Evolutionary conservation across 768 basidiomycete genomes (phyloP).

Genomic region (Trametes punicea): DNA sequence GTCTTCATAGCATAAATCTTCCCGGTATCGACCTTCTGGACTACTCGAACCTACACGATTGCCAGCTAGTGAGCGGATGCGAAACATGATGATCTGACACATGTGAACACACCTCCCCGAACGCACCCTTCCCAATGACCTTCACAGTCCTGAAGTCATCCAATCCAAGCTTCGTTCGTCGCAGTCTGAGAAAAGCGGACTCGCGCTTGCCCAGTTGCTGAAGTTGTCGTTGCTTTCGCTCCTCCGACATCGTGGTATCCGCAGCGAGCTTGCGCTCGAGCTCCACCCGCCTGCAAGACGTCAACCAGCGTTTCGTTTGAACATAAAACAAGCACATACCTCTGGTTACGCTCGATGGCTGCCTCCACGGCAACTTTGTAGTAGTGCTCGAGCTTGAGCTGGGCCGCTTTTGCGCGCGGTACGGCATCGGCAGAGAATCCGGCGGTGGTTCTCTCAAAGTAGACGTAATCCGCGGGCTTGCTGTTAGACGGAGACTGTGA

Average conservation of each 20-base stretch:
- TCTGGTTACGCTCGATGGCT: slow-evolving; percentile 89
- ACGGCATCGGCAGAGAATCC: slow-evolving; percentile 79
- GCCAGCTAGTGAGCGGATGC: background rate
- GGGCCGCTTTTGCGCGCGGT: slow-evolving; percentile 84
- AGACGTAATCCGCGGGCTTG: slow-evolving; percentile 78
- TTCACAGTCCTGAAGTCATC: slow-evolving; percentile 96
- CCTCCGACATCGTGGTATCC: slow-evolving; percentile 71
- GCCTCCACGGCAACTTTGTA: slow-evolving; percentile 97
- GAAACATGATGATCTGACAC: background rate
- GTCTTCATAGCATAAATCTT: slow-evolving; percentile 99
- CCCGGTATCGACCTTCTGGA: slow-evolving; percentile 95
- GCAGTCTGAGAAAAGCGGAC: slow-evolving; percentile 81
- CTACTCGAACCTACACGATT: slow-evolving; percentile 69
- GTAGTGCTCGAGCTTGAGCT: slow-evolving; percentile 93
- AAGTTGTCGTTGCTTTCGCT: slow-evolving; percentile 82
- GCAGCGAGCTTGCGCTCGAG: slow-evolving; percentile 75
- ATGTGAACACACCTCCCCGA: slow-evolving; percentile 74
- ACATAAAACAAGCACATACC: slow-evolving; percentile 45
- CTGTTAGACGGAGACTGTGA: slow-evolving; percentile 22
- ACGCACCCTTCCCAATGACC: slow-evolving; percentile 98
- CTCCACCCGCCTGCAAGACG: slow-evolving; percentile 68
- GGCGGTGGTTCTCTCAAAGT: slow-evolving; percentile 79
- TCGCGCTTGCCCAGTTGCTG: slow-evolving; percentile 84
- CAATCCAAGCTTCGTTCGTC: slow-evolving; percentile 85
- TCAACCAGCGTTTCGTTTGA: background rate